Evolutionary conservation across 441 rosid species (phyloP).

Genomic region (Capsella rubella): DNA sequence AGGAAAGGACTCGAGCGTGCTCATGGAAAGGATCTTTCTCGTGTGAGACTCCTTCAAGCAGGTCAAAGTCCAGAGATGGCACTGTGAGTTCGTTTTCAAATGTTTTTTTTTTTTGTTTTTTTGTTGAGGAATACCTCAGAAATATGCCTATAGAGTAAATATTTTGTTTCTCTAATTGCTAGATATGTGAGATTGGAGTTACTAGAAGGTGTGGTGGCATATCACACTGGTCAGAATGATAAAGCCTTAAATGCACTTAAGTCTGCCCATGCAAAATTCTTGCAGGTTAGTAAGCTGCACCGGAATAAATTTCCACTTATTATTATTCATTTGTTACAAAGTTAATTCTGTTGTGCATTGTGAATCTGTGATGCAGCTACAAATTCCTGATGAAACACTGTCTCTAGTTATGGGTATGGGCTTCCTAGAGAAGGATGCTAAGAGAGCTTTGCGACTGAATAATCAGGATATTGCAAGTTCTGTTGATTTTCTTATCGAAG

Average conservation of each 20-base stretch:
- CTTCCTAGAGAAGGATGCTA: conserved; percentile 71
- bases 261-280: conserved; percentile 75
- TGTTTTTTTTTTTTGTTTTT: background rate
- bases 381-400: conserved; percentile 76
- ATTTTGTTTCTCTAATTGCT: conserved; percentile 28
- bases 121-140: background rate
- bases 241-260: conserved; percentile 62
- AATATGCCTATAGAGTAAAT: background rate
- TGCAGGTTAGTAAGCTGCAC: conserved; percentile 58
- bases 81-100: conserved; percentile 58
- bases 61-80: conserved; percentile 80
- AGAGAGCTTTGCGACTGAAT: conserved; percentile 81
- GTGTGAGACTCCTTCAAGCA: conserved; percentile 80
- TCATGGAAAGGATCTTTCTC: conserved; percentile 86
- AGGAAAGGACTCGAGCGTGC: conserved; percentile 89
- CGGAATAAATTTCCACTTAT: background rate
- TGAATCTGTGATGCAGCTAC: conserved; percentile 61
- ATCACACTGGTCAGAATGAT: conserved; percentile 76
- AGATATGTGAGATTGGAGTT: conserved; percentile 88
- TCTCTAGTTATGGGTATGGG: conserved; percentile 85
- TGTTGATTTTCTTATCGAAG: conserved; percentile 77
- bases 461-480: conserved; percentile 77
- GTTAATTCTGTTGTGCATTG: conserved; percentile 23
- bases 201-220: conserved; percentile 92
- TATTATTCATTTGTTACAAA: background rate